Conservation (phyloP, 495 filamentous ascomycete genomes). For the Cairneyella variabilis region DNA sequence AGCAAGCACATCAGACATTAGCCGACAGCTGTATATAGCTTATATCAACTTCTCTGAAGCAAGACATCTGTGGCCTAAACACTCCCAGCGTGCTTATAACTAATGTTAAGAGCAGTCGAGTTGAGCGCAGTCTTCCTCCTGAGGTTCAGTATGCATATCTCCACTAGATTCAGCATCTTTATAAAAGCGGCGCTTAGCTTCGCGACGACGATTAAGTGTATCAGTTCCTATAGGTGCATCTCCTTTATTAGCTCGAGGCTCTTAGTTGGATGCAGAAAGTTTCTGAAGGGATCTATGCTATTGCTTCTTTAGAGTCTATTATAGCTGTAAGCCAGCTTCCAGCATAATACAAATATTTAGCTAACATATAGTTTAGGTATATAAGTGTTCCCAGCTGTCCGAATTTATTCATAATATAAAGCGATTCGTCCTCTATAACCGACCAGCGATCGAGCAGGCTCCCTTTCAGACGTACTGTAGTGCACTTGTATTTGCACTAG, state of each 20-base stretch:
- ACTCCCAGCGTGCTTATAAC: too few relatives aligned
- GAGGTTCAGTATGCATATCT: too few relatives aligned
- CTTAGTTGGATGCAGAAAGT: constrained; percentile 11
- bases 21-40: too few relatives aligned
- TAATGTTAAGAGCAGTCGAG: too few relatives aligned
- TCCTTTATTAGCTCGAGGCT: constrained; percentile 8
- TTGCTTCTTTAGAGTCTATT: constrained; percentile 7
- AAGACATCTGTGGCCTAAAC: too few relatives aligned
- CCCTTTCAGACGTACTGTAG: too few relatives aligned
- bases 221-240: constrained; percentile 8
- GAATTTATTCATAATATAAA: constrained; percentile 30
- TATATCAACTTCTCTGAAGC: too few relatives aligned
- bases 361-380: constrained; percentile 6
- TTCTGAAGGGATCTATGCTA: constrained; percentile 11
- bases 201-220: constrained; percentile 5
- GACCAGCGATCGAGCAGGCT: constrained; percentile 29
- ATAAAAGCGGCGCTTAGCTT: not conserved
- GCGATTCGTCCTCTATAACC: too few relatives aligned
- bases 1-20: too few relatives aligned
- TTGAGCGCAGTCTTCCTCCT: constrained; percentile 3
- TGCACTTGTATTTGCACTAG: too few relatives aligned
- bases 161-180: constrained; percentile 4
- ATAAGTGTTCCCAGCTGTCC: not conserved
- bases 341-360: constrained; percentile 1
- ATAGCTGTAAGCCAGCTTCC: not conserved